Percentiles rank a stretch among this genome's conserved stretches.
Evolutionary conservation across 169 alveolate genomes (phyloP).

Genomic region (Plasmodium chabaudi): DNA sequence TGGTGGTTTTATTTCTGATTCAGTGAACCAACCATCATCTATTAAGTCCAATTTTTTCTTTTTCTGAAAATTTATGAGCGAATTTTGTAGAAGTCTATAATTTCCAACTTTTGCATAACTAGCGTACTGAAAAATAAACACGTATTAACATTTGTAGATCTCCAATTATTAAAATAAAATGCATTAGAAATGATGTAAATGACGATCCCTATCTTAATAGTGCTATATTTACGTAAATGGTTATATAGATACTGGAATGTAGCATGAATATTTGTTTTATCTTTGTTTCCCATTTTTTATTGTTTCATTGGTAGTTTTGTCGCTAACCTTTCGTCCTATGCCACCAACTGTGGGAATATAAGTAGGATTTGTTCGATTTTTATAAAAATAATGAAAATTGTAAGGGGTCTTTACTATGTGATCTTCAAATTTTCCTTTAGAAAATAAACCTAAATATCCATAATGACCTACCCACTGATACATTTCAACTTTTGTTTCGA

Average conservation of each 20-base stretch:
- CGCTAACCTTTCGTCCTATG: slow-evolving; percentile 57
- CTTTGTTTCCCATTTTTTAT: too few species aligned
- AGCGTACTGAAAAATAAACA: slow-evolving; percentile 72
- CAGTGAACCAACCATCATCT: slow-evolving; percentile 83
- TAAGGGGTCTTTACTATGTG: slow-evolving; percentile 68
- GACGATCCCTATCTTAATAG: too few species aligned
- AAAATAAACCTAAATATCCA: slow-evolving; percentile 69
- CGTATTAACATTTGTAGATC: neutral
- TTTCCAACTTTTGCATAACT: slow-evolving; percentile 70
- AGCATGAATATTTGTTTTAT: too few species aligned
- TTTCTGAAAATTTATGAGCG: slow-evolving; percentile 77
- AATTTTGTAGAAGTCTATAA: slow-evolving; percentile 48
- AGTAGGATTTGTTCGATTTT: slow-evolving; percentile 46
- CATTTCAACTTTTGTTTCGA: slow-evolving; percentile 85
- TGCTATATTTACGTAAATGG: too few species aligned
- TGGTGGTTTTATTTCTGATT: slow-evolving; percentile 81
- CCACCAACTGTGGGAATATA: slow-evolving; percentile 48
- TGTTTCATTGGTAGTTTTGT: neutral
- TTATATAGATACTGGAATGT: too few species aligned
- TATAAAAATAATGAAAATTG: slow-evolving; percentile 53
- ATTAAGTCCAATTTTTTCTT: slow-evolving; percentile 78
- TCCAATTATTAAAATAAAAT: too few species aligned
- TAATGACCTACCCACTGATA: slow-evolving; percentile 81
- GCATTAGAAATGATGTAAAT: too few species aligned
- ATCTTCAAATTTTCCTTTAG: slow-evolving; percentile 63